Percentiles rank a stretch among this genome's conserved stretches.
Conservation (phyloP, 768 basidiomycete species). For the Suillus tomentosus region DNA sequence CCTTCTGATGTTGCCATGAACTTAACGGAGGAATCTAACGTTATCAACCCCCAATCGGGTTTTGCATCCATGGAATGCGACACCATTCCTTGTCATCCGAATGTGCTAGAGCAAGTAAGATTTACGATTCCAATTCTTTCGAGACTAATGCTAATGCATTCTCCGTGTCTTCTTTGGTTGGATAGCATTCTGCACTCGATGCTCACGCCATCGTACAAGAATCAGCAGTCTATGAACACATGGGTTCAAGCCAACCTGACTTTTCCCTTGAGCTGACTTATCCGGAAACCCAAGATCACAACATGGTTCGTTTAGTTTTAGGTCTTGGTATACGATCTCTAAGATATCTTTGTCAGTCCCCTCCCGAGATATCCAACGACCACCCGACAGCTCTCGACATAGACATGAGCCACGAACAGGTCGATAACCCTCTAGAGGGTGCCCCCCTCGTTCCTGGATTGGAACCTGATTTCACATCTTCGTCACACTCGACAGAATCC, state of each 20-base stretch:
- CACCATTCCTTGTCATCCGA: not conserved
- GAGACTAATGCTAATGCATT: not conserved
- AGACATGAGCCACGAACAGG: not conserved
- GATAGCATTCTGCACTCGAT: not conserved
- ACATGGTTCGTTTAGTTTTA: constrained; percentile 1
- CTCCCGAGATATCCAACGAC: not conserved
- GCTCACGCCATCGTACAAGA: not conserved
- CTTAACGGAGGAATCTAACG: not conserved
- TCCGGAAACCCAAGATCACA: not conserved
- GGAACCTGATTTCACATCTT: not conserved
- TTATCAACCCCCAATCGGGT: not conserved
- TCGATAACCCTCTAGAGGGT: not conserved
- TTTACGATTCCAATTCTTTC: not conserved
- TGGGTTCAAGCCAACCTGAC: not conserved
- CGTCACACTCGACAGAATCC: not conserved
- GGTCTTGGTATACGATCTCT: not conserved
- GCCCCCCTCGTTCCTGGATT: not conserved
- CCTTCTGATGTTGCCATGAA: not conserved
- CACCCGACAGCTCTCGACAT: not conserved
- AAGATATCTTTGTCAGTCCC: not conserved
- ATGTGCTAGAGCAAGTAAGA: constrained; percentile 4
- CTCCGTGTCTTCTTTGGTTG: not conserved
- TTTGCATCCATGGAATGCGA: not conserved
- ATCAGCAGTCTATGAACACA: not conserved
- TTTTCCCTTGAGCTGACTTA: not conserved